Percentiles rank a stretch among this genome's conserved stretches.
phyloP scores from a whole-genome alignment of 495 filamentous ascomycete genomes.

The Cladorrhinum samala region DNA sequence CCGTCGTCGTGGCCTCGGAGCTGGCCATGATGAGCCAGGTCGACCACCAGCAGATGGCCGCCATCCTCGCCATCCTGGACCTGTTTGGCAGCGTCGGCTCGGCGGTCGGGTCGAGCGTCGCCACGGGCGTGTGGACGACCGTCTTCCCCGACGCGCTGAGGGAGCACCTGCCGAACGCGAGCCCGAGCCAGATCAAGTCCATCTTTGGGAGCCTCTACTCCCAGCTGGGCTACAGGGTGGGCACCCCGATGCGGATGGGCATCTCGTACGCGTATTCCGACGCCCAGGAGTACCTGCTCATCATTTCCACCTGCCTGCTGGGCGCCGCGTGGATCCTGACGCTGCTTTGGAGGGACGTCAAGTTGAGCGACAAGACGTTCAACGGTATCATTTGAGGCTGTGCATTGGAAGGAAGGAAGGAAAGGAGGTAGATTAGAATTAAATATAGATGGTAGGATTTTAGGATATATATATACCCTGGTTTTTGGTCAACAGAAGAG shows the following conservation, averaged over 20 bases:
- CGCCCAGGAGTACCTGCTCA: constrained; percentile 47
- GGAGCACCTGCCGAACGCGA: constrained; percentile 45
- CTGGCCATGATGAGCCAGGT: constrained; percentile 61
- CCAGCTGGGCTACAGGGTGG: constrained; percentile 49
- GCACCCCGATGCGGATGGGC: constrained; percentile 42
- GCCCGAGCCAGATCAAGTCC: constrained; percentile 34
- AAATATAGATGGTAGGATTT: too few relatives aligned
- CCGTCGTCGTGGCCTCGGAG: constrained; percentile 52
- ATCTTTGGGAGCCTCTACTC: constrained; percentile 49
- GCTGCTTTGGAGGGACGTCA: constrained; percentile 48
- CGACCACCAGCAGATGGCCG: constrained; percentile 57
- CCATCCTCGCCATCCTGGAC: constrained; percentile 53
- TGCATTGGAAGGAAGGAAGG: too few relatives aligned
- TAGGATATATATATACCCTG: too few relatives aligned
- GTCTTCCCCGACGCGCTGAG: constrained; percentile 47
- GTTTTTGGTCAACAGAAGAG: too few relatives aligned
- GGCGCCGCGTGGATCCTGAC: constrained; percentile 37
- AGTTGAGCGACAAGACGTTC: constrained; percentile 42
- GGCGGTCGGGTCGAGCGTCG: constrained; percentile 53
- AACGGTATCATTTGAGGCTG: constrained; percentile 7
- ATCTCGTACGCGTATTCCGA: constrained; percentile 51
- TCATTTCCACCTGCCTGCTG: constrained; percentile 42
- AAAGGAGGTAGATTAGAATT: neutral
- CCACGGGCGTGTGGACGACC: constrained; percentile 59
- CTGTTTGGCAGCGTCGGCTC: constrained; percentile 59